Percentiles rank a stretch among this genome's conserved stretches.
phyloP scores from a whole-genome alignment of 2,329 filamentous ascomycete genomes.

The Ceratocystiopsis minuta region DNA sequence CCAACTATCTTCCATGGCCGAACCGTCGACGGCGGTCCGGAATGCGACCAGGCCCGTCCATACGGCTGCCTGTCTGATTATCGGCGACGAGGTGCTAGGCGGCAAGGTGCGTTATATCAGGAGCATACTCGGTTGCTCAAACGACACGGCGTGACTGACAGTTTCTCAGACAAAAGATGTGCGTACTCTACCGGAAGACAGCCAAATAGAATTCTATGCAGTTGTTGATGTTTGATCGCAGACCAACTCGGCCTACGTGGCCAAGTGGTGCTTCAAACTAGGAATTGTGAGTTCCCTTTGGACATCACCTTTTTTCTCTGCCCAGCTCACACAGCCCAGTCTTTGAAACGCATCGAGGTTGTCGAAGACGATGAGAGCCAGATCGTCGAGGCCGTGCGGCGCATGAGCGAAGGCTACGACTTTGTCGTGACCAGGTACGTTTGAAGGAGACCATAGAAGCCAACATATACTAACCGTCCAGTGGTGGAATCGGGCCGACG shows the following conservation, averaged over 20 bases:
- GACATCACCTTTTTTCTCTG: background rate
- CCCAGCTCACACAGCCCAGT: background rate
- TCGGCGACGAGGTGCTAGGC: constrained; percentile 90
- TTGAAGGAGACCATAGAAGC: background rate
- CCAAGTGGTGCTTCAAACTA: constrained; percentile 45
- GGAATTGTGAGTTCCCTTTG: constrained; percentile 32
- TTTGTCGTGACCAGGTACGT: constrained; percentile 69
- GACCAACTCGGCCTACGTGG: constrained; percentile 47
- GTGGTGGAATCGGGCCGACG: constrained; percentile 91
- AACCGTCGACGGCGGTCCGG: constrained; percentile 3
- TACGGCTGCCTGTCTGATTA: constrained; percentile 83
- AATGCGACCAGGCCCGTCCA: constrained; percentile 40
- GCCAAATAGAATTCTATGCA: too few species aligned
- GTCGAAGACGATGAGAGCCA: constrained; percentile 84
- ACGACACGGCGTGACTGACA: background rate
- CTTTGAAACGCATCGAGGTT: constrained; percentile 70
- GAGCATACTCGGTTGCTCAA: background rate
- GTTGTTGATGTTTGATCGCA: constrained; percentile 12
- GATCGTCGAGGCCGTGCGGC: constrained; percentile 68
- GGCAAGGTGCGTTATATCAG: constrained; percentile 63
- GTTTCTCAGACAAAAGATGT: constrained; percentile 9
- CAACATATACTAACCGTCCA: constrained; percentile 11
- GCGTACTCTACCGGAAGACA: background rate
- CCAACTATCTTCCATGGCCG: constrained; percentile 4
- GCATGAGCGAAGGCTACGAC: constrained; percentile 83